Conservation (phyloP, 257 asterid genomes). For the Coffea eugenioides region DNA sequence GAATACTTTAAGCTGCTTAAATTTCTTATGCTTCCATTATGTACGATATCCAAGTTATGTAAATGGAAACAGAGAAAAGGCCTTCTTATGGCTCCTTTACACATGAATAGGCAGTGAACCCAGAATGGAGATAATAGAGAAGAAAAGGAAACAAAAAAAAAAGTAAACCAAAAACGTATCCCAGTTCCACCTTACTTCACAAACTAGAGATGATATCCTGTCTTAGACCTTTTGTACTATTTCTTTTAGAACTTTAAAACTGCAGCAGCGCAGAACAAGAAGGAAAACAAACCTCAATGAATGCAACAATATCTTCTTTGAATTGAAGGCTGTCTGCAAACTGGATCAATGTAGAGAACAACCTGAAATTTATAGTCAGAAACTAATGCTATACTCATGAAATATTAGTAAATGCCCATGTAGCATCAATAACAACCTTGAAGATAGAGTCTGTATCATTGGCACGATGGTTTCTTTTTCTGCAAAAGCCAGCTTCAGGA, state of each 20-base stretch:
- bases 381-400: slow-evolving; percentile 4
- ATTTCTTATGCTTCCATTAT: background rate
- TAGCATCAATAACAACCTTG: slow-evolving; percentile 38
- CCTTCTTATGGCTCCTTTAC: background rate
- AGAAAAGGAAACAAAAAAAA: background rate
- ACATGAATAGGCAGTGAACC: background rate
- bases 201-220: background rate
- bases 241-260: background rate
- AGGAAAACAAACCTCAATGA: slow-evolving; percentile 46
- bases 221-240: background rate
- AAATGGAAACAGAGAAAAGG: background rate
- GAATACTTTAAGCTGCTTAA: background rate
- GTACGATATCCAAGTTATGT: background rate
- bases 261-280: slow-evolving; percentile 6
- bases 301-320: slow-evolving; percentile 49
- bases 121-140: background rate
- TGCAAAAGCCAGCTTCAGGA: slow-evolving; percentile 46
- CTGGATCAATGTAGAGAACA: slow-evolving; percentile 46
- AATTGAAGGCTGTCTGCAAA: slow-evolving; percentile 48
- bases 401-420: slow-evolving; percentile 1
- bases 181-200: background rate
- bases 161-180: background rate
- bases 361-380: slow-evolving; percentile 44
- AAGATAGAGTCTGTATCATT: slow-evolving; percentile 29
- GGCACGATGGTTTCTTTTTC: slow-evolving; percentile 30